phyloP scores from a whole-genome alignment of 805 yeast genomes.

The Cyberlindnera japonica region DNA sequence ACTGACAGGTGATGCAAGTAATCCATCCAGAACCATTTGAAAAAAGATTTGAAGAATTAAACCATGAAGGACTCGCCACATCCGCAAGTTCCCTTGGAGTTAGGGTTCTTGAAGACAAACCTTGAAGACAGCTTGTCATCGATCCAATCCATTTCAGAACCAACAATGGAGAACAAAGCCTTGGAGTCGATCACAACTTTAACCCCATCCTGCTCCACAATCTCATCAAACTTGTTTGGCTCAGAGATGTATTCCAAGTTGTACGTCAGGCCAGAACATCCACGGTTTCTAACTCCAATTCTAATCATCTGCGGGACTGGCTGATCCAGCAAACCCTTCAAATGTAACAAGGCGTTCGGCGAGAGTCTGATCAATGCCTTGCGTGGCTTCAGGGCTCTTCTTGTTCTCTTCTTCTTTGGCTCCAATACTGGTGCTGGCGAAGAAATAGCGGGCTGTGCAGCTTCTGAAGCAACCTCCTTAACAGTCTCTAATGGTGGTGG shows the following conservation, averaged over 20 bases:
- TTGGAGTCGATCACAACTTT: slow-evolving; percentile 91
- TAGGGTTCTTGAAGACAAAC: slow-evolving; percentile 92
- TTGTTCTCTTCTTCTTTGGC: slow-evolving; percentile 34
- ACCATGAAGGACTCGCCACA: slow-evolving; percentile 99
- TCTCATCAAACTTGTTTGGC: slow-evolving; percentile 95
- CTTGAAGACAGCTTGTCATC: slow-evolving; percentile 88
- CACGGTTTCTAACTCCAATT: slow-evolving; percentile 92
- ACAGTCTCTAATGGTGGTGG: slow-evolving; percentile 2
- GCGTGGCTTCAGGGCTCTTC: slow-evolving; percentile 77
- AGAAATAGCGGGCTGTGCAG: slow-evolving; percentile 10
- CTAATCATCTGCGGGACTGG: slow-evolving; percentile 89
- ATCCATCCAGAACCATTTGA: too few relatives aligned
- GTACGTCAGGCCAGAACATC: slow-evolving; percentile 94
- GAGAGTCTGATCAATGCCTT: slow-evolving; percentile 85
- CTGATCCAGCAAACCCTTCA: slow-evolving; percentile 60
- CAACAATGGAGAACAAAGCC: slow-evolving; percentile 92
- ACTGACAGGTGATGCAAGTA: too few relatives aligned
- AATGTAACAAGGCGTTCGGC: slow-evolving; percentile 70
- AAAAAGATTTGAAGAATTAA: too few relatives aligned
- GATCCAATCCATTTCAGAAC: slow-evolving; percentile 98
- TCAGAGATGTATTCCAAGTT: slow-evolving; percentile 83
- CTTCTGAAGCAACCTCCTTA: neutral
- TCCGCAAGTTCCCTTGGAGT: slow-evolving; percentile 97
- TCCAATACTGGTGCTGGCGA: slow-evolving; percentile 16
- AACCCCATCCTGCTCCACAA: slow-evolving; percentile 90